phyloP scores from a whole-genome alignment of 208 protist genomes.

The Leishmania aethiopica region DNA sequence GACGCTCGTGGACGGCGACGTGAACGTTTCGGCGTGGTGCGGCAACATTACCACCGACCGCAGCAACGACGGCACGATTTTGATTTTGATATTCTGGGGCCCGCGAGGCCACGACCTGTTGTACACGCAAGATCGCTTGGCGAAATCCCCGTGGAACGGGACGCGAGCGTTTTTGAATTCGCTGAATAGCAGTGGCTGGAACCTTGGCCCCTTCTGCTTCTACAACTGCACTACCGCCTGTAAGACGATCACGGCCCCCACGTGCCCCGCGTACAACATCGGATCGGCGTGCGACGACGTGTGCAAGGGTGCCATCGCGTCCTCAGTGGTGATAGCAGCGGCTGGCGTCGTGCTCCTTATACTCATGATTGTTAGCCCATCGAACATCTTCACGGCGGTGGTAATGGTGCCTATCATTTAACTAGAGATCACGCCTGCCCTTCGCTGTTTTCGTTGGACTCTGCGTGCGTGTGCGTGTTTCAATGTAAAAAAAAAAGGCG shows the following conservation, averaged over 20 bases:
- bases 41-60: slow-evolving; percentile 29
- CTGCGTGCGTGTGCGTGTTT: neutral
- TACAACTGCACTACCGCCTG: slow-evolving; percentile 37
- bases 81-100: slow-evolving; percentile 50
- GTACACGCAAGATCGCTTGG: slow-evolving; percentile 29
- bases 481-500: neutral
- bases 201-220: slow-evolving; percentile 49
- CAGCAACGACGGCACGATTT: slow-evolving; percentile 50
- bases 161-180: slow-evolving; percentile 45
- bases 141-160: slow-evolving; percentile 34
- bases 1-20: slow-evolving; percentile 24
- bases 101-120: slow-evolving; percentile 8
- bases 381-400: slow-evolving; percentile 55
- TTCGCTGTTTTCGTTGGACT: neutral
- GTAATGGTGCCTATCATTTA: slow-evolving; percentile 51
- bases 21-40: slow-evolving; percentile 60
- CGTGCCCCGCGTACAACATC: neutral
- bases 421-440: slow-evolving; percentile 1
- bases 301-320: slow-evolving; percentile 70
- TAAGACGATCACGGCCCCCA: slow-evolving; percentile 17
- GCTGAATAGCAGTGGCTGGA: slow-evolving; percentile 2
- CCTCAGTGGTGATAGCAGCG: slow-evolving; percentile 48
- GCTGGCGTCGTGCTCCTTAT: slow-evolving; percentile 29
- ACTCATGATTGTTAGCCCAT: slow-evolving; percentile 44
- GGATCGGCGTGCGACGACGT: slow-evolving; percentile 49